Base-by-base conservation (phyloP, 345 rosid genomes). In the Populus euphratica region DNA sequence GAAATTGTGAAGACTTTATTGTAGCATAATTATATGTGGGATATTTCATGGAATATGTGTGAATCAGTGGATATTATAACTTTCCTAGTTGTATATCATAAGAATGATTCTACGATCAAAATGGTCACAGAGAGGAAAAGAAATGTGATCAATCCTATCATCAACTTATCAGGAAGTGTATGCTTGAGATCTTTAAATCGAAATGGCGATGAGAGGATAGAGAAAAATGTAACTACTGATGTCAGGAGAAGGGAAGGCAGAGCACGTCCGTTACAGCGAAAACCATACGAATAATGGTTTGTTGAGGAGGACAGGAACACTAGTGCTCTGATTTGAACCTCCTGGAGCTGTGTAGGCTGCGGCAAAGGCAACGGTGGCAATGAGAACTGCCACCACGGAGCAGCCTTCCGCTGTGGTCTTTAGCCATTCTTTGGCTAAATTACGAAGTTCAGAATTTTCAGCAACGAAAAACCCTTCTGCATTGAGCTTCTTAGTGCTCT, bases 351-450 rank as follows among this genome's bases (percentile, higher is more conserved):
- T 87, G 73, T 88, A 89, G 17, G 84, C 91, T 3, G 85, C 90
- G 12, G 94, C 80, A 41, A 91, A 88, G 87, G 90, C 87, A 73
- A 89, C 88, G 47, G 94, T 88, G 5, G 87, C 84, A 31, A 88
- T 86, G 14, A 91, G 80, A 76, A 92, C 90, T 2, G 91, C 89
- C 1, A 89, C 91, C 0, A 91, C 84, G 1, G 91, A 81, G 76
- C 88, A 84, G 4, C 91, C 88, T 65, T 86, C 75, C 3, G 94
- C 88, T 0, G 92, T 83, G 17, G 81, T 81, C 78, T 87, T 90
- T 81, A 87, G 82, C 92, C 92, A 87, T 78, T 80, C 81, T 82
- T 88, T 91, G 61, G 89, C 90, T 69, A 72, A 72, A 6, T 83
- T 84, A 12, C 86, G 85, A 1, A 88, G 75, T 1, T 77, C 78